These are phyloP conservation scores for Capillidium heterosporum DNA, from an alignment of 371 early-diverging fungal genomes.

Conservation along the genomic window DNA sequence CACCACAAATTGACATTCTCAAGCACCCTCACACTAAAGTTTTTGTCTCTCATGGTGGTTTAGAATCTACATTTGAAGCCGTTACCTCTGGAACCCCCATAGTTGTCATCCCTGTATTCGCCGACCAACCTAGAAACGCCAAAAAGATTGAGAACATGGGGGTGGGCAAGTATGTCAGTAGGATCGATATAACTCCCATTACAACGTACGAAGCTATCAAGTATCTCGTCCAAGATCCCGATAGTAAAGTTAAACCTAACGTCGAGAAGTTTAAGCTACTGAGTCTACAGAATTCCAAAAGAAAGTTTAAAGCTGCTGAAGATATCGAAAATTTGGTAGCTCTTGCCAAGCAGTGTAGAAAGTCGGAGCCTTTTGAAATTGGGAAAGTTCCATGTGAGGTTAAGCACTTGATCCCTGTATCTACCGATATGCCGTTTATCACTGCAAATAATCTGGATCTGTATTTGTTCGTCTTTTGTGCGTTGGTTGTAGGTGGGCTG, in stretches of 20 bases:
- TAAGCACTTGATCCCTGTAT: neutral
- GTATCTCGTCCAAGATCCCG: neutral
- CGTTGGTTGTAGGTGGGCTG: no score
- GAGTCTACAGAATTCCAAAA: no score
- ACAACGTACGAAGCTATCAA: neutral
- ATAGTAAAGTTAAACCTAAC: neutral
- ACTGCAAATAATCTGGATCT: no score
- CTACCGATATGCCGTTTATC: neutral
- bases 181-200: neutral
- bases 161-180: neutral
- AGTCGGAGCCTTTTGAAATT: neutral
- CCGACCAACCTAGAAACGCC: slow-evolving; percentile 5
- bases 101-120: slow-evolving; percentile 1
- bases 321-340: neutral
- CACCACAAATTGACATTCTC: slow-evolving; percentile 5
- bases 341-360: neutral
- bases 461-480: no score
- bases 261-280: neutral
- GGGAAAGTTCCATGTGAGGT: neutral
- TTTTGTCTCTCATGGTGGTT: slow-evolving; percentile 6
- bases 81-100: slow-evolving; percentile 4
- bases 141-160: neutral
- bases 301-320: neutral
- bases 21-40: neutral
- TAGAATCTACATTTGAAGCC: slow-evolving; percentile 4